These are phyloP conservation scores for Cystobasidium onofrii DNA, from an alignment of 768 basidiomycete genomes.

Conservation along the genomic window DNA sequence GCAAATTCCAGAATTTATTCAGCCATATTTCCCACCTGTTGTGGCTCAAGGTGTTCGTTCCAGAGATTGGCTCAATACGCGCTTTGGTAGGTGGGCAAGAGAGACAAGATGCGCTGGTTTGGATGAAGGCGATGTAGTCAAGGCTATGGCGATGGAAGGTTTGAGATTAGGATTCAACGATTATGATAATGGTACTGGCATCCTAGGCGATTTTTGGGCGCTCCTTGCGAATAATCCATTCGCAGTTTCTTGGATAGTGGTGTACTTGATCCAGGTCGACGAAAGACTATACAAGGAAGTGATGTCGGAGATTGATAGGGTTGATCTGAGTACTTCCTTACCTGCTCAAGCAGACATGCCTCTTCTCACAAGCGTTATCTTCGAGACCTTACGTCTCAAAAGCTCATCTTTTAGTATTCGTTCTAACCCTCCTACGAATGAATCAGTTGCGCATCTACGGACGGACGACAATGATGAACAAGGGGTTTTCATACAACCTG, in stretches of 20 bases:
- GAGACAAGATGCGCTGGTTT: constrained; percentile 30
- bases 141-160: constrained; percentile 29
- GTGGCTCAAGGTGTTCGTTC: constrained; percentile 6
- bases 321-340: not conserved
- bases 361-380: constrained; percentile 31
- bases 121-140: constrained; percentile 33
- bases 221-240: constrained; percentile 35
- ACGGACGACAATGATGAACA: not conserved
- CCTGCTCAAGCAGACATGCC: constrained; percentile 22
- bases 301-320: constrained; percentile 20
- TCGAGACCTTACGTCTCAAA: constrained; percentile 35
- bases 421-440: constrained; percentile 3
- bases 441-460: not conserved
- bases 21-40: not conserved
- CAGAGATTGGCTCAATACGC: not conserved
- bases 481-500: not conserved
- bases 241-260: constrained; percentile 27
- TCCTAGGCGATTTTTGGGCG: constrained; percentile 34
- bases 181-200: constrained; percentile 5
- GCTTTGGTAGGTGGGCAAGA: constrained; percentile 31
- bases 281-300: not conserved
- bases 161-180: not conserved
- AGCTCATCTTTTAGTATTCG: constrained; percentile 34
- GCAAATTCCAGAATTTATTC: constrained; percentile 13
- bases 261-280: constrained; percentile 31